Conservation (phyloP, 441 rosid species). For the Gossypium aridum region DNA sequence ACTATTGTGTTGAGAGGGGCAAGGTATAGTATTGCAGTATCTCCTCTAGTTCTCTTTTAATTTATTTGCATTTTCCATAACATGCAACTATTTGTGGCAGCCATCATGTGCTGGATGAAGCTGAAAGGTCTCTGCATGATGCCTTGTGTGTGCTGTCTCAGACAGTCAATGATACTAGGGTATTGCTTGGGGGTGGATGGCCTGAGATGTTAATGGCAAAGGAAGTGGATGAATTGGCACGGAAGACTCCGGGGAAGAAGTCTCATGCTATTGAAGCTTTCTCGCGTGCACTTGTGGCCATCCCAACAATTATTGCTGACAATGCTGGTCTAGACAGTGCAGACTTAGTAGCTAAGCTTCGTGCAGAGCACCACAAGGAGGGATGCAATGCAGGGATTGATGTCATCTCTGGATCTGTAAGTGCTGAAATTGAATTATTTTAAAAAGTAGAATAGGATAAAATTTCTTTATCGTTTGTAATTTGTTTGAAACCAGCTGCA, state of each 20-base stretch:
- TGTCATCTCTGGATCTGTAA: constrained; percentile 87
- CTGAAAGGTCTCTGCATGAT: constrained; percentile 95
- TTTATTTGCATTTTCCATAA: not conserved
- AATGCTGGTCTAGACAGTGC: constrained; percentile 99
- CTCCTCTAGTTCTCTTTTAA: constrained; percentile 1
- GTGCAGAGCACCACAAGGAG: constrained; percentile 93
- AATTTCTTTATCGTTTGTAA: not conserved
- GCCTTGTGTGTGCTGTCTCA: constrained; percentile 96
- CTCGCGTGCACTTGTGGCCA: constrained; percentile 76
- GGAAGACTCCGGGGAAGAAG: constrained; percentile 86
- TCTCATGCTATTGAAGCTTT: constrained; percentile 96
- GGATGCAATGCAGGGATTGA: constrained; percentile 81
- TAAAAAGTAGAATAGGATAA: not conserved
- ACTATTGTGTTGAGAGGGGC: constrained; percentile 92
- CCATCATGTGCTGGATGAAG: constrained; percentile 95
- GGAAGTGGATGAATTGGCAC: constrained; percentile 90
- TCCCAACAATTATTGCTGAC: constrained; percentile 88
- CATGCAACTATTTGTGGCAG: constrained; percentile 33
- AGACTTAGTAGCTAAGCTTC: constrained; percentile 80
- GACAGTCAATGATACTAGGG: constrained; percentile 89
- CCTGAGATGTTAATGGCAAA: constrained; percentile 99
- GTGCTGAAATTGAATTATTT: constrained; percentile 15
- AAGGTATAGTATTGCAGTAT: constrained; percentile 36
- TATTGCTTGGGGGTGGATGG: constrained; percentile 98
- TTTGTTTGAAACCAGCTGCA: not conserved